Percentiles rank a stretch among this genome's conserved stretches.
phyloP scores from a whole-genome alignment of 495 filamentous ascomycete genomes.

The Emericellopsis terricola region DNA sequence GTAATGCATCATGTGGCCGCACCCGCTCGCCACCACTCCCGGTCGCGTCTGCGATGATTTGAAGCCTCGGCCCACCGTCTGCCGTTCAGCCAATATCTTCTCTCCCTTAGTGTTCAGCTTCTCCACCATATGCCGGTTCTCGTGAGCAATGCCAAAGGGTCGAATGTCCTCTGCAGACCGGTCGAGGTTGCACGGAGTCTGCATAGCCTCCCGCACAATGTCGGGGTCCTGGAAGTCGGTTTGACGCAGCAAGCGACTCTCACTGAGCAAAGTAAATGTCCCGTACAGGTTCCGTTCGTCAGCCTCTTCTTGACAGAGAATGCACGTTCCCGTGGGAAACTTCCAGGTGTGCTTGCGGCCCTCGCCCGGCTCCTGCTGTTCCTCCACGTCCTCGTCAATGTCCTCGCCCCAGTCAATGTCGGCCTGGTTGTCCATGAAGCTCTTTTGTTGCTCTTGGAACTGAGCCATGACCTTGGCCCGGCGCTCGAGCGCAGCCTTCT shows the following conservation, averaged over 20 bases:
- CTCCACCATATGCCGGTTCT: slow-evolving; percentile 60
- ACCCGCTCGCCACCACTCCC: slow-evolving; percentile 81
- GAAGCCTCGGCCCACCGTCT: slow-evolving; percentile 81
- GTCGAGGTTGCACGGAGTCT: slow-evolving; percentile 65
- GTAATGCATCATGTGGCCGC: slow-evolving; percentile 98
- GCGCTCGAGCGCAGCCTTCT: slow-evolving; percentile 69
- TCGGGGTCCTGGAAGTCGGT: slow-evolving; percentile 68
- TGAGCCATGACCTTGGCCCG: slow-evolving; percentile 91
- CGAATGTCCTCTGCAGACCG: slow-evolving; percentile 62
- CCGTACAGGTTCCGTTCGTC: slow-evolving; percentile 79
- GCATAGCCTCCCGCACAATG: slow-evolving; percentile 65
- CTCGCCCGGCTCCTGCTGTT: slow-evolving; percentile 41
- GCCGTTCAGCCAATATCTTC: slow-evolving; percentile 51
- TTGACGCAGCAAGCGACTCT: slow-evolving; percentile 74
- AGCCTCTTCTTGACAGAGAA: slow-evolving; percentile 90
- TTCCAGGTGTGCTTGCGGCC: slow-evolving; percentile 66
- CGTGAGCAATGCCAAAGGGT: slow-evolving; percentile 76
- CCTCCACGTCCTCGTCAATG: slow-evolving; percentile 42
- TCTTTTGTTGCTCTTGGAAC: slow-evolving; percentile 92
- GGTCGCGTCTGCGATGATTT: slow-evolving; percentile 41
- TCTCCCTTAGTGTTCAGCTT: slow-evolving; percentile 57
- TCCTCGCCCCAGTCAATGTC: slow-evolving; percentile 73
- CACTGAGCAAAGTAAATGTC: slow-evolving; percentile 73
- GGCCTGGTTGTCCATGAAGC: slow-evolving; percentile 72
- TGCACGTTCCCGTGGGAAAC: slow-evolving; percentile 88